Base-by-base conservation (phyloP, 441 rosid species). In the Kokia cookei region DNA sequence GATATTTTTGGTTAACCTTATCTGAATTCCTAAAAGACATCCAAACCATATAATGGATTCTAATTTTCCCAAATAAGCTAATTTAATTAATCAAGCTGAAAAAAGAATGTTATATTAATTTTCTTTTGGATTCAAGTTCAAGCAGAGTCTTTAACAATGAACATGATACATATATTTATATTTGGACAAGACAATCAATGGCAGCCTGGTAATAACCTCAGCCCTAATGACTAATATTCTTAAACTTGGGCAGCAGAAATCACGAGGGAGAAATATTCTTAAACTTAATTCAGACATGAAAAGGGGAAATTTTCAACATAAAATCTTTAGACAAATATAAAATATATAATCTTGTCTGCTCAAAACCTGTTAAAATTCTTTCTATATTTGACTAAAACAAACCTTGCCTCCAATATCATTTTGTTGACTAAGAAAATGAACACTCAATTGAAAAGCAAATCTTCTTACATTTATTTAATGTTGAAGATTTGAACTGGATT, bases 181-280 rank as follows among this genome's bases (percentile, higher is more conserved):
- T 78, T 27, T 80, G 81, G 58, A 91, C 45, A 17, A 55, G 78
- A 15, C 81, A 65, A 78, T 80, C 7, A 50, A 63, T 12, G 92
- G 92, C 45, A 91, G 72, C 74, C 78, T 79, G 7, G 81, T 81
- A 15, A 94, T 86, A 6, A 92, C 93, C 81, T 91, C 95, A 2
- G 91, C 22, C 89, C 40, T 22, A 53, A n/a, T 7, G 24, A 53
- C 24, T 53, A 22, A 22, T 53, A 15, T 26, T 26, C 40, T 8
- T 26, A 19, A 48, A 67, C 17, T 53, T 53, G 9, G 4, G 69
- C 69, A 10, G 13, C 57, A 26, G 24, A 47, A 27, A 29, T 15
- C 60, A 29, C 60, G 27, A 29, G 27, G 27, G 2, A 6, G 2
- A 42, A 22, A 22, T 53, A 15, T 26, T 26, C 40, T 15, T 26